Conservation (phyloP, 176 grass and related monocot genomes). For the Carex littledalei region DNA sequence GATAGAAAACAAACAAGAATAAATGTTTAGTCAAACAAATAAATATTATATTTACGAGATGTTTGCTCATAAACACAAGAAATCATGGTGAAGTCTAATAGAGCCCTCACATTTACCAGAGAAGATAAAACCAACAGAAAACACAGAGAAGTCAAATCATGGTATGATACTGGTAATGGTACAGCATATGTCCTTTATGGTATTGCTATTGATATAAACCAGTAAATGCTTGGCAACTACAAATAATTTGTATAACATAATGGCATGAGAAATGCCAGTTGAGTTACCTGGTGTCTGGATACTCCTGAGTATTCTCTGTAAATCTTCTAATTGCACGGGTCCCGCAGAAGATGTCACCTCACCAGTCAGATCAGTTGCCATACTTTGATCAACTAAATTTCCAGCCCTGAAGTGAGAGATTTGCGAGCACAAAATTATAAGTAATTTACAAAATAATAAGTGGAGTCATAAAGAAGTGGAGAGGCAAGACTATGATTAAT, state of each 20-base stretch:
- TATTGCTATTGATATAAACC: not conserved
- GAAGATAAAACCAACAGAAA: not conserved
- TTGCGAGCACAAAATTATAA: not conserved
- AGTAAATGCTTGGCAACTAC: not conserved
- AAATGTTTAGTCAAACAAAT: not conserved
- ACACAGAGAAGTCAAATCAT: not conserved
- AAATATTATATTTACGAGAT: not conserved
- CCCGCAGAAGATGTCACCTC: slow-evolving; percentile 90
- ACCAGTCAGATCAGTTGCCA: slow-evolving; percentile 75
- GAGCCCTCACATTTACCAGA: not conserved
- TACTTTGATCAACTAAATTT: slow-evolving; percentile 96
- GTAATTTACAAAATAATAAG: not conserved
- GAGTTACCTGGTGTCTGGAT: slow-evolving; percentile 80
- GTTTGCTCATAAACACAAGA: not conserved
- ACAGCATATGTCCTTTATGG: not conserved
- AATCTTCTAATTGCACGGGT: slow-evolving; percentile 68
- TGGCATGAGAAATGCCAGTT: not conserved
- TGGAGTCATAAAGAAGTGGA: not conserved
- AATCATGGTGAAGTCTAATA: not conserved
- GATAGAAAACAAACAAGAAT: slow-evolving; percentile 5
- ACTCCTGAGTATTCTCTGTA: slow-evolving; percentile 92
- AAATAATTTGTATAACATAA: not conserved
- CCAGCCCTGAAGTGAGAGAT: slow-evolving; percentile 52
- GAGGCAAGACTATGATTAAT: not conserved
- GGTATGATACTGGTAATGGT: not conserved